Evolutionary conservation across 192 early-diverging fungal genomes (phyloP).

Genomic region (Coemansia pectinata): DNA sequence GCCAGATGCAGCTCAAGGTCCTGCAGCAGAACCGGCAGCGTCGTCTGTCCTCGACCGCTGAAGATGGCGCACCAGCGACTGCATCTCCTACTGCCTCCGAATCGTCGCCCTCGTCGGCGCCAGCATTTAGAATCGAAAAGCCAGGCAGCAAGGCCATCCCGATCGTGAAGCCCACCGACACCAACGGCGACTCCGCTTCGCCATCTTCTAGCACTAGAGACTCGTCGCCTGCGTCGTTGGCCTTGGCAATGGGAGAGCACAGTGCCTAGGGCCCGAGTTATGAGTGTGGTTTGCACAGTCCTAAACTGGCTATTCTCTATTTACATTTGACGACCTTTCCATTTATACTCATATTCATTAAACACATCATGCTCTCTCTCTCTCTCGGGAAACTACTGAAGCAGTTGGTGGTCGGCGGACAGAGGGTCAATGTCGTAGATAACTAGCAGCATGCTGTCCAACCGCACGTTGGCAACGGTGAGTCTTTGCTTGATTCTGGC

Average conservation of each 20-base stretch:
- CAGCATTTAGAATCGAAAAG: slow-evolving; percentile 48
- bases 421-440: slow-evolving; percentile 39
- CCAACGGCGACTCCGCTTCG: slow-evolving; percentile 14
- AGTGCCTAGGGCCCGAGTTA: background rate
- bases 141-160: slow-evolving; percentile 52
- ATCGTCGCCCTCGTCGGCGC: slow-evolving; percentile 12
- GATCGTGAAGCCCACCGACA: slow-evolving; percentile 41
- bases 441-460: slow-evolving; percentile 46
- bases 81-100: background rate
- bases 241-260: slow-evolving; percentile 4
- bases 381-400: background rate
- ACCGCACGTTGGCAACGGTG: slow-evolving; percentile 44
- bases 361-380: background rate
- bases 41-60: slow-evolving; percentile 45
- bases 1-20: slow-evolving; percentile 53
- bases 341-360: background rate
- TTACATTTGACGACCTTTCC: background rate
- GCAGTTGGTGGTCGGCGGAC: slow-evolving; percentile 10
- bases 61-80: slow-evolving; percentile 17
- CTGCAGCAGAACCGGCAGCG: slow-evolving; percentile 56
- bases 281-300: background rate
- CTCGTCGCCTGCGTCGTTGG: slow-evolving; percentile 7
- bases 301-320: background rate
- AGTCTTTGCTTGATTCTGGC: slow-evolving; percentile 52
- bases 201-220: background rate